Percentiles rank a stretch among this genome's conserved stretches.
phyloP scores from a whole-genome alignment of 305 asterid genomes.

The Rubia tinctorum region DNA sequence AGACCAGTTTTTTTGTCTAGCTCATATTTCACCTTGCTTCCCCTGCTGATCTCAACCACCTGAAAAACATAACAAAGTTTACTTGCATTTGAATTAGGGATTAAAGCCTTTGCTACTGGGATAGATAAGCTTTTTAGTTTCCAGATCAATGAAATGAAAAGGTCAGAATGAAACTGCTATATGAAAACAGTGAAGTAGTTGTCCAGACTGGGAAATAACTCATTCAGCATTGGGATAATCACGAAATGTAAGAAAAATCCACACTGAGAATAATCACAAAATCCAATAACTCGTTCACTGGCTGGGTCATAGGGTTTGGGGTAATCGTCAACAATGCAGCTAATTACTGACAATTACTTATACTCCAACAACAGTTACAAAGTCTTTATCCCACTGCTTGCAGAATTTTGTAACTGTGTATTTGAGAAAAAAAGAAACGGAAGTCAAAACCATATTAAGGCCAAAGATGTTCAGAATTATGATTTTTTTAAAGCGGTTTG shows the following conservation, averaged over 20 bases:
- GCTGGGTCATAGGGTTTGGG: neutral
- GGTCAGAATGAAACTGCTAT: neutral
- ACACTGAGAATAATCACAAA: neutral
- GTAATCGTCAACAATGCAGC: neutral
- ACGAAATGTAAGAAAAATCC: neutral
- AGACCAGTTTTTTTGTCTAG: conserved; percentile 95
- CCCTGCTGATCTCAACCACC: conserved; percentile 95
- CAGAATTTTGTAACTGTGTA: too few relatives aligned
- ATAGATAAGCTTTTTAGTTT: neutral
- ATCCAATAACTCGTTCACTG: too few relatives aligned
- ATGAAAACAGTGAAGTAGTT: neutral
- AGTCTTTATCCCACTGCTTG: too few relatives aligned
- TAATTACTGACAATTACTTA: neutral
- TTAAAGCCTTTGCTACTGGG: neutral
- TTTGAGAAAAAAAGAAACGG: too few relatives aligned
- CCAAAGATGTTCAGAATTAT: too few relatives aligned
- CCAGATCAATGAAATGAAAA: neutral
- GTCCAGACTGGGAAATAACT: neutral
- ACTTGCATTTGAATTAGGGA: neutral
- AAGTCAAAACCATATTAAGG: too few relatives aligned
- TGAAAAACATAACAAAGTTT: conserved; percentile 26
- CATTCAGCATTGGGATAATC: neutral
- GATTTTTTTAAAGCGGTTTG: neutral
- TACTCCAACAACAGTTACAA: neutral
- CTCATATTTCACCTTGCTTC: conserved; percentile 96